Evolutionary conservation across 129 eudicot genomes (phyloP).

Genomic region (carrot (Daucus carota)): DNA sequence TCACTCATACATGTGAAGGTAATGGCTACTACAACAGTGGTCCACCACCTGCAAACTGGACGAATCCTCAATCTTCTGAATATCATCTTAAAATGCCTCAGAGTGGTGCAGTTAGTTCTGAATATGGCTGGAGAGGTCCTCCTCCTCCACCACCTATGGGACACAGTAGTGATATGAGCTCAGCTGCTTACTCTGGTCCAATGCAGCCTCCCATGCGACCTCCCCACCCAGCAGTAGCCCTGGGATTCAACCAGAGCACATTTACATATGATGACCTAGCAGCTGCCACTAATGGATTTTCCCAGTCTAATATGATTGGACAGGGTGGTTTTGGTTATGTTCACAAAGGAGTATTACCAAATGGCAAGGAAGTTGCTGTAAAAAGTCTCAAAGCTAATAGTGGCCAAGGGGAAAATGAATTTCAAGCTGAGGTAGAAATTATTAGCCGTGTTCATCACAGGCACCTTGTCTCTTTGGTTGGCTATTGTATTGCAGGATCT

Average conservation of each 20-base stretch:
- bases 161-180: slow-evolving; percentile 45
- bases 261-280: slow-evolving; percentile 59
- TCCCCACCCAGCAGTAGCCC: slow-evolving; percentile 53
- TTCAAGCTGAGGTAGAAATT: slow-evolving; percentile 74
- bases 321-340: slow-evolving; percentile 83
- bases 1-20: slow-evolving; percentile 13
- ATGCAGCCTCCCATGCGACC: slow-evolving; percentile 45
- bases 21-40: slow-evolving; percentile 18
- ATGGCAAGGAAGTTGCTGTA: slow-evolving; percentile 62
- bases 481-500: slow-evolving; percentile 58
- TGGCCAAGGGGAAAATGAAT: slow-evolving; percentile 77
- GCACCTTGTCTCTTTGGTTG: slow-evolving; percentile 71
- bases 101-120: slow-evolving; percentile 28
- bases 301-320: slow-evolving; percentile 39
- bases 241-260: slow-evolving; percentile 58
- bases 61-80: slow-evolving; percentile 21
- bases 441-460: slow-evolving; percentile 68
- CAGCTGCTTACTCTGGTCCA: slow-evolving; percentile 56
- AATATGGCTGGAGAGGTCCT: slow-evolving; percentile 36
- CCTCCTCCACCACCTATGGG: slow-evolving; percentile 74
- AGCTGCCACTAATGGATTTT: slow-evolving; percentile 52
- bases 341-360: slow-evolving; percentile 65
- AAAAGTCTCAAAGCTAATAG: slow-evolving; percentile 65
- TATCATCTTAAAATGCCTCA: slow-evolving; percentile 26
- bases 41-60: slow-evolving; percentile 12